These are phyloP conservation scores for Suillus lakei DNA, from an alignment of 768 basidiomycete genomes.

Conservation along the genomic window DNA sequence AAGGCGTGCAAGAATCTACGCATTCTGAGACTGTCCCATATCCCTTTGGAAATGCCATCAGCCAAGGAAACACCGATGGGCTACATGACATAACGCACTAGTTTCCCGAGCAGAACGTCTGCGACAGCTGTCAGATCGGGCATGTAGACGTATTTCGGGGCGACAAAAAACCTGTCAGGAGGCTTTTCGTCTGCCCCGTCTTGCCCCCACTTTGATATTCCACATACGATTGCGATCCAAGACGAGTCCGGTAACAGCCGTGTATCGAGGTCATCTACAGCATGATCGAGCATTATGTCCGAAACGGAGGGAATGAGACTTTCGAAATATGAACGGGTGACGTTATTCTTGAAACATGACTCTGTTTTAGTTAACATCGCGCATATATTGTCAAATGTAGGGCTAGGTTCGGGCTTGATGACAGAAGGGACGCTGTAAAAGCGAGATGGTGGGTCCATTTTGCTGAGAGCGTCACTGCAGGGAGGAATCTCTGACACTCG, in stretches of 20 bases:
- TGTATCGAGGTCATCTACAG: constrained; percentile 34
- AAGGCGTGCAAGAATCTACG: constrained; percentile 75
- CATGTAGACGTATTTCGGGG: constrained; percentile 81
- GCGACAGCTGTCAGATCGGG: constrained; percentile 77
- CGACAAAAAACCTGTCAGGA: constrained; percentile 75
- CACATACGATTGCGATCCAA: constrained; percentile 85
- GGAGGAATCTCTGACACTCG: constrained; percentile 9
- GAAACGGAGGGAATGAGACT: not conserved
- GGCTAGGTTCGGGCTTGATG: constrained; percentile 33
- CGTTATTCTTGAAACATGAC: not conserved
- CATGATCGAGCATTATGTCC: constrained; percentile 10
- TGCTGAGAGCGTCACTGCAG: constrained; percentile 16
- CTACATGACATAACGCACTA: constrained; percentile 51
- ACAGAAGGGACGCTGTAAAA: constrained; percentile 61
- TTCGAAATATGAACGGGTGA: constrained; percentile 4
- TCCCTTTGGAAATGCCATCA: constrained; percentile 47
- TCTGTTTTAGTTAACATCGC: constrained; percentile 5
- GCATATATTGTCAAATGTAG: not conserved
- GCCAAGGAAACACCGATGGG: constrained; percentile 1
- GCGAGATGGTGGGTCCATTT: constrained; percentile 55
- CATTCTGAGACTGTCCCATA: constrained; percentile 85
- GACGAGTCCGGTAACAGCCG: constrained; percentile 64
- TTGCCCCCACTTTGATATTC: constrained; percentile 59
- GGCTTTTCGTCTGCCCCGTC: constrained; percentile 39
- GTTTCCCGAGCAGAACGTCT: constrained; percentile 78